These are phyloP conservation scores for Salix suchowensis DNA, from an alignment of 345 rosid genomes.

Conservation along the genomic window DNA sequence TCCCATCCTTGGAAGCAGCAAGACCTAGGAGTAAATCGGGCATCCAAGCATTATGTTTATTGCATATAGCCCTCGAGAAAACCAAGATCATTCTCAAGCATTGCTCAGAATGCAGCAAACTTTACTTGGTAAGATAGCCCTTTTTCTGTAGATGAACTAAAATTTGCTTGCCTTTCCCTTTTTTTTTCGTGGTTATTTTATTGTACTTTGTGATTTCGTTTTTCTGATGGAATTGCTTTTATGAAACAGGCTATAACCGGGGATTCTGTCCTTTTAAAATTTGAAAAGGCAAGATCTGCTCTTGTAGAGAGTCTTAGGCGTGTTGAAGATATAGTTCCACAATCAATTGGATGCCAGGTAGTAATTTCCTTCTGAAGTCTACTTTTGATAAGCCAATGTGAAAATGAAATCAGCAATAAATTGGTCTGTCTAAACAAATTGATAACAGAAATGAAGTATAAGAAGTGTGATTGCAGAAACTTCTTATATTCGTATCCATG, in stretches of 20 bases:
- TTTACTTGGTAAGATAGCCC: conserved; percentile 64
- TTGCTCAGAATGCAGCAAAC: conserved; percentile 89
- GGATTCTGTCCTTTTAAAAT: conserved; percentile 79
- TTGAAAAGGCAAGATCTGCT: conserved; percentile 68
- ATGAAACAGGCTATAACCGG: conserved; percentile 83
- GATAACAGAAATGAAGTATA: background rate
- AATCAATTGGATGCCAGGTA: conserved; percentile 85
- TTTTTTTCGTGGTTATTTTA: conserved; percentile 1
- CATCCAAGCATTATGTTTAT: conserved; percentile 85
- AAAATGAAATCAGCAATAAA: background rate
- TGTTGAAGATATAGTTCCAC: conserved; percentile 90
- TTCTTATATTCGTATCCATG: background rate
- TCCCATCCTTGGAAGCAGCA: conserved; percentile 95
- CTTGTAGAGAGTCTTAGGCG: conserved; percentile 81
- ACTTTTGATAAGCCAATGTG: background rate
- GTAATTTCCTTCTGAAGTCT: background rate
- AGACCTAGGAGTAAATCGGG: conserved; percentile 97
- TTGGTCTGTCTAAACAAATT: background rate
- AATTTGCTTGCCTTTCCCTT: background rate
- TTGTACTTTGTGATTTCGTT: background rate
- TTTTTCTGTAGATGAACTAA: background rate
- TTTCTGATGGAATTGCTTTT: conserved; percentile 10
- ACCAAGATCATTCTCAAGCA: conserved; percentile 80
- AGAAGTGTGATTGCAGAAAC: background rate
- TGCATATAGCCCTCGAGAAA: conserved; percentile 91